Base-by-base conservation (phyloP, 148 eudicot species). In the Spergularia marina region DNA sequence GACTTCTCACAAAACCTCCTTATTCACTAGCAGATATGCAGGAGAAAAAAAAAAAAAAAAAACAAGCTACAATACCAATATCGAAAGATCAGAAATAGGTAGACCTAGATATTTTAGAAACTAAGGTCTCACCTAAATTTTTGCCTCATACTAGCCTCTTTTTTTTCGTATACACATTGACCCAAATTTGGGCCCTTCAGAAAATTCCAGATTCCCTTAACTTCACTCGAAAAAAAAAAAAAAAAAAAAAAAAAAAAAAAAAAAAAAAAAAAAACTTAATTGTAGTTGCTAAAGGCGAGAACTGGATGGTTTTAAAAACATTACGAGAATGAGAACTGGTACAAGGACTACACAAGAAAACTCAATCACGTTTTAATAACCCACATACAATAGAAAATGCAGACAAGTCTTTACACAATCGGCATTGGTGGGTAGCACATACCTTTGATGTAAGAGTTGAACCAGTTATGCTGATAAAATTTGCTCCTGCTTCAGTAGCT, bases 401-500 rank as follows among this genome's bases (percentile, higher is more conserved):
- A 34, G 44, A 34, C 16, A 30, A 30, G 30, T 0, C 71, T 67
- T 9, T 44, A n/a, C 54, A 18, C 30, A 10, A 67, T 18, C 65
- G 10, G 71, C 20, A 77, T 61, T 34, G 21, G 36, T 21, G 55
- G 12, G 66, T 40, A 52, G 34, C 20, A 36, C 78, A 53, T 72
- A 92, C 99, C 98, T 95, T 95, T 71, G 99, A 95, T 72, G 99
- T 95, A 34, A 95, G 84, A 76, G 90, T 88, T 16, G 99, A 95
- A 73, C 99, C 99, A 60, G 99, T 92, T 78, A 95, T 86, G 84
- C 94, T 95, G 59, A 95, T 91, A 65, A 95, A 95, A 83, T 95
- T 95, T 59, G 98, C 99, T 62, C 94, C 94, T 14, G 99, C 94
- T 83, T 95, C 99, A 34, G 99, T 95, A 74, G 99, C 98, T 76